Evolutionary conservation across 352 stramenopile species (phyloP).

Genomic region (Phytophthora pisi): DNA sequence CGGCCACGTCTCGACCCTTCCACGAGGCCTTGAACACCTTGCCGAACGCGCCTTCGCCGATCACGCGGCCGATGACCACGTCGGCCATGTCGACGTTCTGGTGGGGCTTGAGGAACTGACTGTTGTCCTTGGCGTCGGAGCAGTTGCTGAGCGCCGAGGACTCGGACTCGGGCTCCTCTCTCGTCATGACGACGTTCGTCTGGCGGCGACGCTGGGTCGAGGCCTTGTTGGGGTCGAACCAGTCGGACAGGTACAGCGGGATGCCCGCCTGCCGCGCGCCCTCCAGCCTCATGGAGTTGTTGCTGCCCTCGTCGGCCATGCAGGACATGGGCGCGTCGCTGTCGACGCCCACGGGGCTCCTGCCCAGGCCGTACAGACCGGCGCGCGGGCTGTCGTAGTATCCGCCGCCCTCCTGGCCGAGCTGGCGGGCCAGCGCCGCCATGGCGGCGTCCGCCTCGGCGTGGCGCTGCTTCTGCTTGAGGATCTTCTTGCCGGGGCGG

Average conservation of each 20-base stretch:
- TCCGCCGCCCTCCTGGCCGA: conserved; percentile 40
- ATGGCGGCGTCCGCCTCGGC: conserved; percentile 31
- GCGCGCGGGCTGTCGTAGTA: conserved; percentile 36
- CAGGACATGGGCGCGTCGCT: conserved; percentile 37
- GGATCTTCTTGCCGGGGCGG: conserved; percentile 30
- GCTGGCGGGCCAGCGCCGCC: conserved; percentile 22
- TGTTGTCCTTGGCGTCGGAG: conserved; percentile 18
- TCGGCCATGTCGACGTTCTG: conserved; percentile 70
- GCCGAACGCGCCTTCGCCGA: conserved; percentile 82
- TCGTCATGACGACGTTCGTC: conserved; percentile 37
- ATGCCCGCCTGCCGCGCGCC: conserved; percentile 64
- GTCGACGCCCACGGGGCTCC: conserved; percentile 23
- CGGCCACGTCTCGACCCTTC: conserved; percentile 59
- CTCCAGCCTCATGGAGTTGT: conserved; percentile 58
- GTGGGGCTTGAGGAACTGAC: conserved; percentile 44
- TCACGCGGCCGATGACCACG: conserved; percentile 56
- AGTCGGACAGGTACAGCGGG: conserved; percentile 64
- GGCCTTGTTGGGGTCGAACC: conserved; percentile 43
- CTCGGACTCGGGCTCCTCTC: conserved; percentile 29
- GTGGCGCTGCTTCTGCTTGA: conserved; percentile 44
- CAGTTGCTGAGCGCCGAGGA: conserved; percentile 17
- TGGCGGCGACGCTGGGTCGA: conserved; percentile 28
- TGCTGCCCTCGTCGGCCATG: conserved; percentile 40
- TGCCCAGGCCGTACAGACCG: conserved; percentile 8
- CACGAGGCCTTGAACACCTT: conserved; percentile 77